A percentile compares a stretch with the other conserved stretches of the same genome.
phyloP scores from a whole-genome alignment of 73 alveolate genomes.

The Paramecium octaurelia region DNA sequence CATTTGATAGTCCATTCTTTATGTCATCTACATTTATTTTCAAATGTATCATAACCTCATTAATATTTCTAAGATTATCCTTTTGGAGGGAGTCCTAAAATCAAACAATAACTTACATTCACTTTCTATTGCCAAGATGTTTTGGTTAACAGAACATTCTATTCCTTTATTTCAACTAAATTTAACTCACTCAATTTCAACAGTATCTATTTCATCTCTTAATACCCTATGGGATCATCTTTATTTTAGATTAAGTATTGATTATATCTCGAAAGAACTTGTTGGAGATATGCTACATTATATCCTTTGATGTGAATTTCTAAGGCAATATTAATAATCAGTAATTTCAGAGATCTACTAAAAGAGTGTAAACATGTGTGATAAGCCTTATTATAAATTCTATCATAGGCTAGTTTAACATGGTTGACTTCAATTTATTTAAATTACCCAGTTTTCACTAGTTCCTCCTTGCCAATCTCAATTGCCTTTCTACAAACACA shows the following conservation, averaged over 20 bases:
- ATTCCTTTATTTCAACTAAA: neutral
- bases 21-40: slow-evolving; percentile 70
- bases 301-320: slow-evolving; percentile 39
- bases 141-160: neutral
- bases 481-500: slow-evolving; percentile 85
- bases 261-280: neutral
- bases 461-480: slow-evolving; percentile 71
- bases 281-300: neutral
- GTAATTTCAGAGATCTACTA: neutral
- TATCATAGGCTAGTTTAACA: slow-evolving; percentile 48
- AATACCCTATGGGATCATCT: neutral
- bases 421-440: slow-evolving; percentile 36
- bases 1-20: slow-evolving; percentile 72
- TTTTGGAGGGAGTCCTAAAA: slow-evolving; percentile 48
- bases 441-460: neutral
- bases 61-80: slow-evolving; percentile 80
- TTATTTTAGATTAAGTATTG: neutral
- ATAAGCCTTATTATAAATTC: slow-evolving; percentile 18
- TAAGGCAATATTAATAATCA: slow-evolving; percentile 27
- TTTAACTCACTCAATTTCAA: neutral
- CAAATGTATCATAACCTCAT: slow-evolving; percentile 87
- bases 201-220: neutral
- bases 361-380: neutral
- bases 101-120: neutral
- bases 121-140: slow-evolving; percentile 21